Conservation (phyloP, 306 rosid genomes). For the Prunus dulcis region DNA sequence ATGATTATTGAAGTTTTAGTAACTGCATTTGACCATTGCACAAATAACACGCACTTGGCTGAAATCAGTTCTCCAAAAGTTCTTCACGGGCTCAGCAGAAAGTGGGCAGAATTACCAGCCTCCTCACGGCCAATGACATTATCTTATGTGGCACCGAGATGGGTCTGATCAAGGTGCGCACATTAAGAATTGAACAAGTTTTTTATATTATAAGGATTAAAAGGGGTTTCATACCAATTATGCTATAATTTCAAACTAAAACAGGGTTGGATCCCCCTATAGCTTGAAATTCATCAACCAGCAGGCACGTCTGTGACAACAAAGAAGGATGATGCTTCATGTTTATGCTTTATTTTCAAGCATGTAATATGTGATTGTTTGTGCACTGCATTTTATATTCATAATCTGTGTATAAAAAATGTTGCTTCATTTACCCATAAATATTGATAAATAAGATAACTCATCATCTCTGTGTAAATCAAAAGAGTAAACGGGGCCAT, state of each 20-base stretch:
- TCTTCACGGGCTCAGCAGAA: constrained; percentile 58
- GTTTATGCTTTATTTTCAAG: not conserved
- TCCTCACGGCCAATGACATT: constrained; percentile 65
- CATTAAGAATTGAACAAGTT: not conserved
- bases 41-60: constrained; percentile 70
- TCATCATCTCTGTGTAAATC: too few relatives aligned
- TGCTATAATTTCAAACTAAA: constrained; percentile 11
- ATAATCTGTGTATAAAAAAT: too few relatives aligned
- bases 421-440: too few relatives aligned
- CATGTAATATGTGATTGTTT: not conserved
- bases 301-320: not conserved
- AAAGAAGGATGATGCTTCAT: not conserved
- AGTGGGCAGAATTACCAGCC: constrained; percentile 70
- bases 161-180: constrained; percentile 59
- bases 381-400: not conserved
- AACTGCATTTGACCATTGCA: constrained; percentile 64
- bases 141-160: constrained; percentile 73
- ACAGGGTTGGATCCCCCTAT: constrained; percentile 86
- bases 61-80: constrained; percentile 67
- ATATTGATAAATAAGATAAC: not conserved
- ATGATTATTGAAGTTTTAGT: constrained; percentile 74
- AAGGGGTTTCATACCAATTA: not conserved
- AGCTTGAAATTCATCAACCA: constrained; percentile 16
- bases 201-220: not conserved
- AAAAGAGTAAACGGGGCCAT: too few relatives aligned